Base-by-base conservation (phyloP, 306 rosid genomes). In the Urtica urens region DNA sequence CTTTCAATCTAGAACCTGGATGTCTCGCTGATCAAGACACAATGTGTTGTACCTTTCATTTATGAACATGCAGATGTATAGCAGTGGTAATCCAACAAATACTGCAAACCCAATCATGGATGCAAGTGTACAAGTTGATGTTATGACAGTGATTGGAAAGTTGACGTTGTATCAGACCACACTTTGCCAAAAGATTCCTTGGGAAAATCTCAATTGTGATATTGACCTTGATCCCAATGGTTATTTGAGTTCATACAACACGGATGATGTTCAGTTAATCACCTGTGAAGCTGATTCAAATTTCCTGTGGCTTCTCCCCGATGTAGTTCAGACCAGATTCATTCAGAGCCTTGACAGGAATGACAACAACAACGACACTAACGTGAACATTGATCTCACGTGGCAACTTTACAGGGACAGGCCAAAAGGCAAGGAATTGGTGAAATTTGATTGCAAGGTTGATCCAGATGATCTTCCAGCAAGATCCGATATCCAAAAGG, bases 71-170 rank as follows among this genome's bases (percentile, higher is more conserved):
- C 87, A 92, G 99, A 92, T 85, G 99, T 92, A 92, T 62, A 92
- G 99, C 71, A 92, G 99, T 52, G 99, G 99, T 53, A 92, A 92
- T 76, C 99, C 99, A 2, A 92, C 99, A 55, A 92, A 92, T 69
- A 86, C 82, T 46, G 96, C 82, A 53, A 92, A 92, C 72, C 99
- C 96, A 31, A 76, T 92, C 52, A 92, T 82, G 67, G 99, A 92
- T 69, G 99, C 94, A 44, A 85, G 61, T 73, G 81, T 79, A 70
- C 94, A 71, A 60, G 55, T 92, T 66, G 96, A 85, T 67, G 75
- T 92, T 59, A 85, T 69, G 78, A 92, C 96, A 51, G 44, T 40
- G 10, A 67, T 90, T 57, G 99, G 99, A 67, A 82, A 78, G 70
- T 67, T 92, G 79, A 92, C 72, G 30, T 65, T 92, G 73, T 92